Evolutionary conservation across 805 yeast genomes (phyloP), one percentile per base, ranked within the genome.

Genomic region (Saccharomycopsis oosterbeekiorum): DNA sequence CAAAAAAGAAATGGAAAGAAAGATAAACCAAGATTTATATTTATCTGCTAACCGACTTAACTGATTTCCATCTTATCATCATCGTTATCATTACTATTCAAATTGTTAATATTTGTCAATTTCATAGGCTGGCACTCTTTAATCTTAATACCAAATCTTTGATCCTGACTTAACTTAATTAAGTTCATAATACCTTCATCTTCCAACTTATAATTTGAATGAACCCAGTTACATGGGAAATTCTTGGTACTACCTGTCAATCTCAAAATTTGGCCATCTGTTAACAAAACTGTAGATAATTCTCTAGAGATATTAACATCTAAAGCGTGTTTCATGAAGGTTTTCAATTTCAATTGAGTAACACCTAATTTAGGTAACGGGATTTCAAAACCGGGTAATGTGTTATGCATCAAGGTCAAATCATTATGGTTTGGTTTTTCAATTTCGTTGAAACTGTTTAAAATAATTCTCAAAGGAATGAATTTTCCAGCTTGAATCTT

Each of bases 181-280:
- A 88, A 76, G 63, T 83, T 80, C 64, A 76, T 70, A 54, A 84
- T 78, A 60, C 81, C 80, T 60, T 78, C 73, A 55, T 81, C 83
- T 37, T 78, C 72, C 60, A 93, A 74, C 72, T 85, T 85, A 74
- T 77, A 84, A 51, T 81, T 76, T 34, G 97, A 89, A 71, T 92
- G 97, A 54, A 88, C 86, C 94, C 96, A 94, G 67, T 89, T 83
- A 67, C 97, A 92, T 63, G 81, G 79, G 59, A 84, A 79, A 29
- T 85, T 78, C 67, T 80, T 78, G 43, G 77, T 72, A 56, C 96
- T 96, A 56, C 97, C 97, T 34, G 93, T 83, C 65, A 93, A 78
- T 71, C 96, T 82, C 61, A 92, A 73, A 17, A 88, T 75, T 71
- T 88, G 94, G 58, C 75, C 76, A 47, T 75, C 76, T 58, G 82